These are phyloP conservation scores for Chlamydomonas urium DNA, from an alignment of 139 green algal genomes.

Conservation along the genomic window DNA sequence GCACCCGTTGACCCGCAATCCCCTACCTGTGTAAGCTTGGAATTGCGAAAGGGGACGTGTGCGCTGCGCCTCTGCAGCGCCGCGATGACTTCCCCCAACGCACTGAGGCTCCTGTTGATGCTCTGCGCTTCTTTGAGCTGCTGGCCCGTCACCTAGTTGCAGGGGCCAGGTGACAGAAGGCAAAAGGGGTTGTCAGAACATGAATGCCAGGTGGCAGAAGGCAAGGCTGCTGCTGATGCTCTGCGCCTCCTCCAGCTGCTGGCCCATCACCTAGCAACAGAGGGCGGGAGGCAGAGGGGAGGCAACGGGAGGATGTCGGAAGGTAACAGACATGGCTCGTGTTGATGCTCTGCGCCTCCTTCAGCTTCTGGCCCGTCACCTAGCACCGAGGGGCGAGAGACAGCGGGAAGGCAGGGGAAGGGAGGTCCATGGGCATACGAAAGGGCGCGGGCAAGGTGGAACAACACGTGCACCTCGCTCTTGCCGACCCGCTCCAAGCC, in stretches of 20 bases:
- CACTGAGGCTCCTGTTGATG: constrained; percentile 83
- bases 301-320: too few relatives aligned
- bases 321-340: too few relatives aligned
- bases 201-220: too few relatives aligned
- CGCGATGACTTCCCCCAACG: constrained; percentile 52
- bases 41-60: constrained; percentile 83
- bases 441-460: too few relatives aligned
- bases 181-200: neutral
- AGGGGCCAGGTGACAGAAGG: neutral
- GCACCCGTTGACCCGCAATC: neutral
- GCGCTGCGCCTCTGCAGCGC: neutral
- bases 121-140: constrained; percentile 76
- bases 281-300: neutral
- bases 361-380: constrained; percentile 57
- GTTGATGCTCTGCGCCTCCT: constrained; percentile 88
- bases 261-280: constrained; percentile 27
- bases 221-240: constrained; percentile 84
- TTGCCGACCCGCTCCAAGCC: too few relatives aligned
- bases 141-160: constrained; percentile 49
- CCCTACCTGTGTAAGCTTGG: constrained; percentile 72
- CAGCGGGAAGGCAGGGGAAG: too few relatives aligned
- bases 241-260: constrained; percentile 77
- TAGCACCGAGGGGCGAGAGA: neutral
- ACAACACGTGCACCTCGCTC: too few relatives aligned
- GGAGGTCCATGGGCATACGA: too few relatives aligned